These are phyloP conservation scores for Leccinum longicurvipes DNA, from an alignment of 768 basidiomycete genomes.

Conservation along the genomic window DNA sequence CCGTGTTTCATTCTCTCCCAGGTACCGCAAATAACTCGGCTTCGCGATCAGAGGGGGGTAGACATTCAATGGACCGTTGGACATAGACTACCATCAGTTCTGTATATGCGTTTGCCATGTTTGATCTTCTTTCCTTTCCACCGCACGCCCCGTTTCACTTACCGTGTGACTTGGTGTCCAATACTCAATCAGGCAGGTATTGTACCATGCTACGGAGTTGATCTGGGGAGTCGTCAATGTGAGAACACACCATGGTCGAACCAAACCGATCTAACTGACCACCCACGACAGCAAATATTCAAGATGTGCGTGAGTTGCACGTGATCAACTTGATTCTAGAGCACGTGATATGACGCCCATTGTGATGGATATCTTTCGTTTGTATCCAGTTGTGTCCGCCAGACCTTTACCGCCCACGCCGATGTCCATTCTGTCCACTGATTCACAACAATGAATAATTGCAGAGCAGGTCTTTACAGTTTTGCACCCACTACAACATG, in stretches of 20 bases:
- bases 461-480: constrained; percentile 28
- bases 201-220: neutral
- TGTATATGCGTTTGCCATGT: constrained; percentile 18
- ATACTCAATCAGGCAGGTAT: neutral
- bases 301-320: neutral
- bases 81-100: constrained; percentile 23
- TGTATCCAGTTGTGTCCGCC: neutral
- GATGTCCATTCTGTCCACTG: constrained; percentile 3
- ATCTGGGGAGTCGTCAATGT: neutral
- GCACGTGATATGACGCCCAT: constrained; percentile 24
- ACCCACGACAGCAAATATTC: neutral
- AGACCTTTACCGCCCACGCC: neutral
- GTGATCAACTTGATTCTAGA: constrained; percentile 11
- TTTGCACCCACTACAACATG: constrained; percentile 19
- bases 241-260: neutral
- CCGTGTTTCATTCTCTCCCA: constrained; percentile 6
- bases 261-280: neutral
- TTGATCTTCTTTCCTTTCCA: constrained; percentile 2
- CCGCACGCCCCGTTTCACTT: constrained; percentile 2
- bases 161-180: neutral
- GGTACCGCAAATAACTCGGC: constrained; percentile 27
- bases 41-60: neutral
- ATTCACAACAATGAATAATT: constrained; percentile 19
- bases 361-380: neutral
- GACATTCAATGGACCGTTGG: constrained; percentile 7